Conservation (phyloP, 1,284 basidiomycete genomes). For the Malassezia brasiliensis region DNA sequence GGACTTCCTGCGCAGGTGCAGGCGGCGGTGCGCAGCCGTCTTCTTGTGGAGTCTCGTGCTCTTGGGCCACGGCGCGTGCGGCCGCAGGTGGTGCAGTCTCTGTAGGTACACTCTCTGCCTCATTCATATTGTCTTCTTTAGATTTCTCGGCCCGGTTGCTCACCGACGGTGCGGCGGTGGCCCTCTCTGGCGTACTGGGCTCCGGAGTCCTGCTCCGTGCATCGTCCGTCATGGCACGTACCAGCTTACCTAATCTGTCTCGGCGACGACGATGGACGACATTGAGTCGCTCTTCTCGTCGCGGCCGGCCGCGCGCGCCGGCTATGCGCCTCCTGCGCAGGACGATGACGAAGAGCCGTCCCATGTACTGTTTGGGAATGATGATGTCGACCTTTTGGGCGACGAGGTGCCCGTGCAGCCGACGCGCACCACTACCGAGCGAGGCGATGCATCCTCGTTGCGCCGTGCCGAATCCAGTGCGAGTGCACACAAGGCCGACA, state of each 20-base stretch:
- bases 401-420: constrained; percentile 32
- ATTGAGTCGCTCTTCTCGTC: constrained; percentile 17
- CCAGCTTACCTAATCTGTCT: constrained; percentile 2
- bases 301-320: neutral
- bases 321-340: neutral
- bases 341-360: neutral
- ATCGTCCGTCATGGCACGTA: too few species aligned
- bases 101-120: too few species aligned
- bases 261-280: constrained; percentile 12
- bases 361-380: constrained; percentile 39
- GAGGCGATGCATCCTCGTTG: neutral
- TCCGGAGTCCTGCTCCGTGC: too few species aligned
- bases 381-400: constrained; percentile 40
- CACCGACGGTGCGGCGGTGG: too few species aligned
- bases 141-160: too few species aligned
- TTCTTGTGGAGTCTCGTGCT: too few species aligned
- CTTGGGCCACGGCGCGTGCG: too few species aligned
- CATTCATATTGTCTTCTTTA: too few species aligned
- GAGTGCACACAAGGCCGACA: neutral
- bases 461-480: neutral
- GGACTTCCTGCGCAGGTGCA: too few species aligned
- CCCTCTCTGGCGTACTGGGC: too few species aligned
- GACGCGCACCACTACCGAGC: constrained; percentile 19
- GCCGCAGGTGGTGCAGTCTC: too few species aligned
- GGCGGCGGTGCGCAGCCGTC: too few species aligned